Conservation (phyloP, 192 early-diverging fungal species). For the Mortierella alpina region DNA sequence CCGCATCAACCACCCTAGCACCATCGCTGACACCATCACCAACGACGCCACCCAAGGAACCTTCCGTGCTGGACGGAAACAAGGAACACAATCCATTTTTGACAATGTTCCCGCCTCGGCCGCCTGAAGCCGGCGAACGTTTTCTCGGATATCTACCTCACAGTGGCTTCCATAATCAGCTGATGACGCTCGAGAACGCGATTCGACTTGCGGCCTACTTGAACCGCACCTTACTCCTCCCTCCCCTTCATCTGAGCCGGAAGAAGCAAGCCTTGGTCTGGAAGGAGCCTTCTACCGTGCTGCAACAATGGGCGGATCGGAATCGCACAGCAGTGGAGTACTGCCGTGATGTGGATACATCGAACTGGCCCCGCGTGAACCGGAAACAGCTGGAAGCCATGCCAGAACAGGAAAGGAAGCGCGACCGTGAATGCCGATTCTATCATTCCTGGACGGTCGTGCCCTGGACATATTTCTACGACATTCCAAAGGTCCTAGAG, state of each 20-base stretch:
- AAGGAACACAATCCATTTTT: slow-evolving; percentile 42
- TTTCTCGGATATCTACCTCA: slow-evolving; percentile 63
- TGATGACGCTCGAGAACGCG: slow-evolving; percentile 59
- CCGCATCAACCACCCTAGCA: not conserved
- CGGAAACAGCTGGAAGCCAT: slow-evolving; percentile 11
- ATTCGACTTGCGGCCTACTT: slow-evolving; percentile 59
- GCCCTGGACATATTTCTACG: slow-evolving; percentile 52
- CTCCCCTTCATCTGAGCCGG: slow-evolving; percentile 56
- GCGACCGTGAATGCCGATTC: slow-evolving; percentile 17
- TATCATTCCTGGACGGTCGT: slow-evolving; percentile 44
- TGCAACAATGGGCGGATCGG: slow-evolving; percentile 33
- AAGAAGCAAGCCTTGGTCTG: slow-evolving; percentile 21
- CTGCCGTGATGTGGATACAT: slow-evolving; percentile 26
- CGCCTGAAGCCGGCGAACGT: slow-evolving; percentile 39
- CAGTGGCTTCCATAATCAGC: slow-evolving; percentile 66
- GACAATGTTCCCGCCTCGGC: slow-evolving; percentile 43
- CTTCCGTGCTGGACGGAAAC: slow-evolving; percentile 13
- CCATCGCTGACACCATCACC: not conserved
- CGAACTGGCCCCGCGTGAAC: slow-evolving; percentile 7
- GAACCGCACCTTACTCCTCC: slow-evolving; percentile 63
- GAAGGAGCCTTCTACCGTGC: slow-evolving; percentile 19
- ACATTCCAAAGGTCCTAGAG: slow-evolving; percentile 32
- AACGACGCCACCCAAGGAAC: not conserved
- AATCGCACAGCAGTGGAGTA: slow-evolving; percentile 27
- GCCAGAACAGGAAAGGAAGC: slow-evolving; percentile 21